These are phyloP conservation scores for Aspergillus cristatus DNA, from an alignment of 495 filamentous ascomycete genomes.

Conservation along the genomic window DNA sequence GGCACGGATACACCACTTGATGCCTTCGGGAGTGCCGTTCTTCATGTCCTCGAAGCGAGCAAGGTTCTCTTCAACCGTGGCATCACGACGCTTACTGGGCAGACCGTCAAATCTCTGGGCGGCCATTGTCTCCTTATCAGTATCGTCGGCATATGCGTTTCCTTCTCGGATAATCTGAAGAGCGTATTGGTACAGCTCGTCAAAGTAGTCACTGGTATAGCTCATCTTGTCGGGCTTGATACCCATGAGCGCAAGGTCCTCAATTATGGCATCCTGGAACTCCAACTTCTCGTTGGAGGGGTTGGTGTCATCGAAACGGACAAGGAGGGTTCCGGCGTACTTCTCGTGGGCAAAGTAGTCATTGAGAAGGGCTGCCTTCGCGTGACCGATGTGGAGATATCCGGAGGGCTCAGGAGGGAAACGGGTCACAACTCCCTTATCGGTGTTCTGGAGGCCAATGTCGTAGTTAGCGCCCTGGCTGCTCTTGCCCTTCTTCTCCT, in stretches of 20 bases:
- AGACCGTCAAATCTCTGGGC: conserved; percentile 68
- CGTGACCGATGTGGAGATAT: conserved; percentile 81
- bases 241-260: conserved; percentile 79
- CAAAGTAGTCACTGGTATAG: conserved; percentile 86
- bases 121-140: conserved; percentile 76
- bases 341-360: conserved; percentile 88
- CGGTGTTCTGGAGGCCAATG: conserved; percentile 77
- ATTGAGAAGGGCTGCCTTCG: conserved; percentile 72
- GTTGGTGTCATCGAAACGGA: conserved; percentile 91
- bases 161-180: conserved; percentile 72
- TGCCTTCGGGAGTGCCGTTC: conserved; percentile 62
- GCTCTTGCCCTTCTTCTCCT: conserved; percentile 58
- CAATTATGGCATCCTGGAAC: conserved; percentile 79
- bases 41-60: conserved; percentile 84
- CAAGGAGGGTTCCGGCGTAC: conserved; percentile 73
- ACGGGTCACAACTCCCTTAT: conserved; percentile 77
- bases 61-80: conserved; percentile 72
- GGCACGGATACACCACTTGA: conserved; percentile 76
- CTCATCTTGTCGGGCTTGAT: conserved; percentile 71
- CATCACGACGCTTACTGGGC: conserved; percentile 64
- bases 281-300: conserved; percentile 89
- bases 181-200: conserved; percentile 72
- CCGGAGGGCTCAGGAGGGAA: conserved; percentile 87
- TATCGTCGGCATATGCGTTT: conserved; percentile 85
- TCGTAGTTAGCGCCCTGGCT: conserved; percentile 86